A percentile compares a stretch with the other conserved stretches of the same genome.
Conservation (phyloP, 2,329 filamentous ascomycete genomes). For the Ophiostoma sp. region DNA sequence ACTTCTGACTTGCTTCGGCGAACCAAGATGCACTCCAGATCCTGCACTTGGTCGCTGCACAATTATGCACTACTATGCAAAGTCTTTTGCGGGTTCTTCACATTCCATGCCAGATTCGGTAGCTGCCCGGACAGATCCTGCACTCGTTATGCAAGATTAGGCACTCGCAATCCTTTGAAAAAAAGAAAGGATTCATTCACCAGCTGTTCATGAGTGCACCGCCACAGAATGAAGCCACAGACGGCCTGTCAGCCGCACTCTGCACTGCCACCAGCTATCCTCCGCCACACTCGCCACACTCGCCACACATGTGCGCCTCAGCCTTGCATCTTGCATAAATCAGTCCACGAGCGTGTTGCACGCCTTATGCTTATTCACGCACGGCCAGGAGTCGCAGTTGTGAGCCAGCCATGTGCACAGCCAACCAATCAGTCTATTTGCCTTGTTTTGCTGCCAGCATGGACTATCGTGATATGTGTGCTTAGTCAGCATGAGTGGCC, state of each 20-base stretch:
- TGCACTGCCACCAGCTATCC: not conserved
- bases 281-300: not conserved
- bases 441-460: not conserved
- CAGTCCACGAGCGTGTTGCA: too few relatives aligned
- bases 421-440: too few relatives aligned
- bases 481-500: not conserved
- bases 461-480: not conserved
- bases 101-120: constrained; percentile 4
- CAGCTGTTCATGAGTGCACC: not conserved
- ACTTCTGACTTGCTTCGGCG: not conserved
- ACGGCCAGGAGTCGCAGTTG: too few relatives aligned
- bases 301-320: too few relatives aligned
- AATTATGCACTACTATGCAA: not conserved
- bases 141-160: constrained; percentile 18
- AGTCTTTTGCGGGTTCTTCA: not conserved
- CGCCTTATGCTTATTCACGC: too few relatives aligned
- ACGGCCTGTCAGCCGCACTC: not conserved
- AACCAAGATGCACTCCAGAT: not conserved
- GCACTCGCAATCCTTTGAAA: constrained; percentile 7
- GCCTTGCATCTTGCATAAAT: too few relatives aligned
- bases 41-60: not conserved
- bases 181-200: not conserved
- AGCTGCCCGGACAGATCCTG: not conserved
- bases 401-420: too few relatives aligned
- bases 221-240: not conserved